These are phyloP conservation scores for Nadsonia starkeyi-henricii DNA, from an alignment of 1,139 yeast genomes.

Conservation along the genomic window DNA sequence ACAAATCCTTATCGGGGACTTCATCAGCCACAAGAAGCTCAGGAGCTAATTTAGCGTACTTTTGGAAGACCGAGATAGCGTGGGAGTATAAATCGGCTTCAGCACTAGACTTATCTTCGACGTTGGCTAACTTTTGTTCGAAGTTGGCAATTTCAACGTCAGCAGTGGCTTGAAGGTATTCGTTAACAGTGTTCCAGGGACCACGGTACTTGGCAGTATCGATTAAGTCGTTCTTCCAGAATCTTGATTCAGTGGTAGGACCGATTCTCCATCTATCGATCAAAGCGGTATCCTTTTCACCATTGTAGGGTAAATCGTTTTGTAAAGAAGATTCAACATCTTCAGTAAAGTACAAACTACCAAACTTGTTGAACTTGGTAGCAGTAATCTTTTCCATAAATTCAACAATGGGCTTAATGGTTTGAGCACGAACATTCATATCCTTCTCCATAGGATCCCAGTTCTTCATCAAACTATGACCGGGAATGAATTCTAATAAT, in stretches of 20 bases:
- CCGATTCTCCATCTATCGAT: slow-evolving; percentile 78
- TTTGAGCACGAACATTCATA: slow-evolving; percentile 27
- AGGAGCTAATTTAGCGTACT: slow-evolving; percentile 41
- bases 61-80: slow-evolving; percentile 36
- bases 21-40: slow-evolving; percentile 33
- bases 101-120: slow-evolving; percentile 26
- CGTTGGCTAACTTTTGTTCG: slow-evolving; percentile 42
- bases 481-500: slow-evolving; percentile 64
- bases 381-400: slow-evolving; percentile 19
- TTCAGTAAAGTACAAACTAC: slow-evolving; percentile 64
- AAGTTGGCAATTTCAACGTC: slow-evolving; percentile 52
- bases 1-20: slow-evolving; percentile 14
- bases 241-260: slow-evolving; percentile 68
- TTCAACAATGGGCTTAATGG: slow-evolving; percentile 26
- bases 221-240: slow-evolving; percentile 41
- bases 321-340: slow-evolving; percentile 38
- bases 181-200: slow-evolving; percentile 54
- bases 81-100: slow-evolving; percentile 14
- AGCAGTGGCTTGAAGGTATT: slow-evolving; percentile 51
- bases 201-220: slow-evolving; percentile 33
- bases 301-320: slow-evolving; percentile 43
- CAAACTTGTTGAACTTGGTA: slow-evolving; percentile 51
- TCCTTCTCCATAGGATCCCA: slow-evolving; percentile 74
- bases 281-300: slow-evolving; percentile 41
- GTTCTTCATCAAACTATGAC: slow-evolving; percentile 60